phyloP scores from a whole-genome alignment of 208 protist genomes.

The Borovskyia barvae region DNA sequence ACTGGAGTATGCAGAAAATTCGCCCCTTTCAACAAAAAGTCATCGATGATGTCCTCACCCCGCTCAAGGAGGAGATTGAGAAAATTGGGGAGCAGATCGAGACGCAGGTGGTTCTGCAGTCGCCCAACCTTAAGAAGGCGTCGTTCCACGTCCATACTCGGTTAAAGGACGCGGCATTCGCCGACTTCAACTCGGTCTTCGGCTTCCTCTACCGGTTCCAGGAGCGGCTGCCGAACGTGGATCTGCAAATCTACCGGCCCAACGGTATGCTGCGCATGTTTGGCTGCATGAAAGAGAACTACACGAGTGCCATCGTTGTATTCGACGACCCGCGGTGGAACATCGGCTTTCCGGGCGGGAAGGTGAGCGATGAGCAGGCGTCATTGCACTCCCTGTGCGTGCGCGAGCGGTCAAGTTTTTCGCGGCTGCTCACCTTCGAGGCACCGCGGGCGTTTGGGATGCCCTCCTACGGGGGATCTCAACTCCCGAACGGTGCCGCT shows the following conservation, averaged over 20 bases:
- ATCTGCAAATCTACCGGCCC: conserved; percentile 82
- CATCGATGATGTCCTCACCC: conserved; percentile 56
- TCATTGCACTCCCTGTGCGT: conserved; percentile 78
- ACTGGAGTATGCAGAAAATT: conserved; percentile 79
- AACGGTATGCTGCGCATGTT: conserved; percentile 90
- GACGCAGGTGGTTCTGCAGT: conserved; percentile 83
- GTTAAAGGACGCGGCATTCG: conserved; percentile 81
- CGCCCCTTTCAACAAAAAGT: conserved; percentile 73
- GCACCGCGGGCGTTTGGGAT: conserved; percentile 29
- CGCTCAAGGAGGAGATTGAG: conserved; percentile 62
- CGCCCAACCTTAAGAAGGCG: conserved; percentile 88
- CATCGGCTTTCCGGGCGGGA: conserved; percentile 65
- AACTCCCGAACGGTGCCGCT: not conserved
- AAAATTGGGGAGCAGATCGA: conserved; percentile 75
- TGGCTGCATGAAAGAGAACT: conserved; percentile 89
- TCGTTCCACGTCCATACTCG: conserved; percentile 89
- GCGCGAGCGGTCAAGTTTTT: conserved; percentile 65
- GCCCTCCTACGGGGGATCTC: conserved; percentile 2
- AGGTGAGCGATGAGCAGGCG: conserved; percentile 63
- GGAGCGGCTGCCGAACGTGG: conserved; percentile 67
- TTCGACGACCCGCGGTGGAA: conserved; percentile 75
- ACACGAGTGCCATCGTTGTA: conserved; percentile 80
- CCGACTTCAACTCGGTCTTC: conserved; percentile 78
- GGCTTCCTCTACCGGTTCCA: conserved; percentile 75
- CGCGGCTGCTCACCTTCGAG: conserved; percentile 60